phyloP scores from a whole-genome alignment of 805 yeast genomes.

The Sugiyamaella qingdaonensis region DNA sequence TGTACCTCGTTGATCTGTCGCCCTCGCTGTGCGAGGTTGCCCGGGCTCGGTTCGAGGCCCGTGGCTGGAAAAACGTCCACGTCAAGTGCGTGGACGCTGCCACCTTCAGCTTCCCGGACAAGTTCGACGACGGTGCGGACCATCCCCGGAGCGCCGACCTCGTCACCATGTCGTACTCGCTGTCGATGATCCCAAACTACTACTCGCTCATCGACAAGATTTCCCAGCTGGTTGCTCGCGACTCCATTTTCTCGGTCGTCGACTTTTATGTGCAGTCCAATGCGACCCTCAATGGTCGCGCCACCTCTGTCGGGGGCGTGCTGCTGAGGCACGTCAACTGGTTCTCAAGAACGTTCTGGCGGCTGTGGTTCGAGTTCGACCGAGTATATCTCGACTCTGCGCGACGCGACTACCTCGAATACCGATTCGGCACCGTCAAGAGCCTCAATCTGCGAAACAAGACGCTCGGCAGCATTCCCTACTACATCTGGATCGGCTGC shows the following conservation, averaged over 20 bases:
- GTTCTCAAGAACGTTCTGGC: constrained; percentile 77
- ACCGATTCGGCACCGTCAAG: constrained; percentile 76
- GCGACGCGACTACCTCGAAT: constrained; percentile 78
- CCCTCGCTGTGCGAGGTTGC: constrained; percentile 77
- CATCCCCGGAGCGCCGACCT: constrained; percentile 49
- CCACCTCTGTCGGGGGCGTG: constrained; percentile 72
- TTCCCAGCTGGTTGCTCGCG: constrained; percentile 44
- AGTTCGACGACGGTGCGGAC: constrained; percentile 12
- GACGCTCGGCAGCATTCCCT: constrained; percentile 68
- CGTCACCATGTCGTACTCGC: constrained; percentile 72
- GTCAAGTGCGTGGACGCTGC: constrained; percentile 74
- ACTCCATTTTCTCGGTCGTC: constrained; percentile 65
- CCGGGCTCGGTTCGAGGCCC: constrained; percentile 46
- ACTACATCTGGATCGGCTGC: constrained; percentile 79
- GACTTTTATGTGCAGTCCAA: constrained; percentile 76
- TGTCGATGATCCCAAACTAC: constrained; percentile 82
- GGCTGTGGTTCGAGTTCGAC: constrained; percentile 84
- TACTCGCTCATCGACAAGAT: constrained; percentile 75
- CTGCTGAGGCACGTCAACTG: constrained; percentile 69
- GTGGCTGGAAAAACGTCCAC: constrained; percentile 56
- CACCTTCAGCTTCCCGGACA: constrained; percentile 50
- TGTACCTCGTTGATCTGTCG: constrained; percentile 70
- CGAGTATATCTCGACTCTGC: constrained; percentile 73
- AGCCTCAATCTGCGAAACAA: constrained; percentile 64
- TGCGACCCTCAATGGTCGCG: constrained; percentile 61